Percentiles rank a stretch among this genome's conserved stretches.
Evolutionary conservation across 2,329 filamentous ascomycete species (phyloP).

Genomic region (Colletotrichum limetticola): DNA sequence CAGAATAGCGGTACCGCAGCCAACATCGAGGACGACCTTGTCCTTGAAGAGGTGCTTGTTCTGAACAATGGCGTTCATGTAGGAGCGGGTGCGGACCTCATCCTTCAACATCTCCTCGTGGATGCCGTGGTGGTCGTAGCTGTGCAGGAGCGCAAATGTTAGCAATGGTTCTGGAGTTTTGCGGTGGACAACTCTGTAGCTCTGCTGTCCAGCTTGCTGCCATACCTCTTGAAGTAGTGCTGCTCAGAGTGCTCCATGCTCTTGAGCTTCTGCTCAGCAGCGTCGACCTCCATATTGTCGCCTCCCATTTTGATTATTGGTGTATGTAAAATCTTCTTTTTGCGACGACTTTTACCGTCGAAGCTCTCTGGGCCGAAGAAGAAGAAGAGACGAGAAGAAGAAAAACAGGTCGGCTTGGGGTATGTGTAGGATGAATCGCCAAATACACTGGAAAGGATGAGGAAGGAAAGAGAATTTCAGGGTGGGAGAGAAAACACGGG

Average conservation of each 20-base stretch:
- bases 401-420: not conserved
- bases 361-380: not conserved
- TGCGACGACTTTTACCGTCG: not conserved
- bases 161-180: conserved; percentile 20
- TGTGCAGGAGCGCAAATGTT: conserved; percentile 50
- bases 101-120: conserved; percentile 99
- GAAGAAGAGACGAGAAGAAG: not conserved
- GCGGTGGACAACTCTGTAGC: conserved; percentile 17
- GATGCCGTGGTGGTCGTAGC: conserved; percentile 98
- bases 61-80: conserved; percentile 97
- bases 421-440: not conserved
- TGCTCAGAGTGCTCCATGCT: conserved; percentile 93
- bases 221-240: conserved; percentile 98
- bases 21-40: conserved; percentile 91
- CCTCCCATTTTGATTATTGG: conserved; percentile 50
- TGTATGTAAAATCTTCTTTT: not conserved
- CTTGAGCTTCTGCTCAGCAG: conserved; percentile 72
- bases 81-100: conserved; percentile 94
- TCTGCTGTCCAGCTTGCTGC: conserved; percentile 26
- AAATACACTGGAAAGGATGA: not conserved
- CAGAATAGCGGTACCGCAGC: conserved; percentile 96
- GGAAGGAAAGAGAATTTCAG: conserved; percentile 25
- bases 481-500: conserved; percentile 17
- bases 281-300: conserved; percentile 68
- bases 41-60: conserved; percentile 93